Base-by-base conservation (phyloP, 768 basidiomycete species). In the Boletus edulis region DNA sequence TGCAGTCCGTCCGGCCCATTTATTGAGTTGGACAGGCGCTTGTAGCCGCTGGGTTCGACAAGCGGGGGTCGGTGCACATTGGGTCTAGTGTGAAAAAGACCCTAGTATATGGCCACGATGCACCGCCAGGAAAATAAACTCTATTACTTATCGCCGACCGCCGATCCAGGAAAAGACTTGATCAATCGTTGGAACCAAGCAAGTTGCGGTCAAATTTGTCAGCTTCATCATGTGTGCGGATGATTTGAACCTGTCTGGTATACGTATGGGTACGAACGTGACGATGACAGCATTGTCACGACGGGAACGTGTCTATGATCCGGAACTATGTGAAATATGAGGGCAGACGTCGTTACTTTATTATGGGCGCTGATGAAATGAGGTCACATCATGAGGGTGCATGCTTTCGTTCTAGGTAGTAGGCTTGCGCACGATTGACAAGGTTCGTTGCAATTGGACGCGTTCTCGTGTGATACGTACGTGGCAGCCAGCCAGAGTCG, bases 251-350 rank as follows among this genome's bases (percentile, higher is more conserved):
- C 34, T 14, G 34, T 35, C 34, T 24, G 24, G 24, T 27, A 27
- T 27, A 1, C 27, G 27, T 5, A 27, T 1, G 15, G 35, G 35
- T 17, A 37, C 35, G 35, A 37, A 15, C 35, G 15, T 15, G 29
- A 24, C 32, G 35, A 51, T 49, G 41, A 57, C 56, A 57, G 31
- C 56, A 44, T 20, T 6, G 35, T 27, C 29, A 29, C 29, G 29
- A 29, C 29, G 8, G 22, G 29, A 29, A 29, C 29, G 29, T 29
- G 29, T 8, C 29, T 9, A 9, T 29, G 29, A 29, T 29, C 29
- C 29, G 29, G 29, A 29, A 29, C 29, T 29, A 29, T 29, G 29
- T 24, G 24, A 24, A 6, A 24, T 24, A 24, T 1, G 24, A 24
- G 5, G 2, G 8, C 29, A 29, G 29, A 29, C 29, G 9, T 29